These are phyloP conservation scores for Catharanthus roseus DNA, from an alignment of 257 asterid species.

Conservation along the genomic window DNA sequence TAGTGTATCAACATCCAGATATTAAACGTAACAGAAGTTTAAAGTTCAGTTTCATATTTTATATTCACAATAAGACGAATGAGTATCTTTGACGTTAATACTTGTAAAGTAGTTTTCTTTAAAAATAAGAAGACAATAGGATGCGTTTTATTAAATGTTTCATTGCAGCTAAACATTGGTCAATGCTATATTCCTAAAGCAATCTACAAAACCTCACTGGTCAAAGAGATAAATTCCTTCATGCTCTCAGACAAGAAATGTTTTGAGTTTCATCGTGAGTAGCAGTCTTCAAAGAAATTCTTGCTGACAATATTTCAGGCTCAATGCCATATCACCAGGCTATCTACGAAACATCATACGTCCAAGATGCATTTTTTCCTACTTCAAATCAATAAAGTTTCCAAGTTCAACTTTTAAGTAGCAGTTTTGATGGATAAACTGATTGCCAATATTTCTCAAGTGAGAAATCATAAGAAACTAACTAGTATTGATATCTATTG, in stretches of 20 bases:
- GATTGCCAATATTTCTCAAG: neutral
- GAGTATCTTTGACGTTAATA: conserved; percentile 1
- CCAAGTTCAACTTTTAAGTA: neutral
- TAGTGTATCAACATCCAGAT: neutral
- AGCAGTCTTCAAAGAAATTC: neutral
- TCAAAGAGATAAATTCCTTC: neutral
- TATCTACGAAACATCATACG: too few relatives aligned
- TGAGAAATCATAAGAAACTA: neutral
- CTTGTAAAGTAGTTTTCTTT: neutral
- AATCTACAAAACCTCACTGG: neutral
- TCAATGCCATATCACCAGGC: neutral
- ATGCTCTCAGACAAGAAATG: neutral
- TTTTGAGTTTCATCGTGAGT: neutral
- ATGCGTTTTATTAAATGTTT: neutral
- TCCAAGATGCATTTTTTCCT: neutral
- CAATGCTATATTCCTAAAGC: neutral
- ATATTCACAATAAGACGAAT: neutral
- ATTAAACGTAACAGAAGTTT: neutral
- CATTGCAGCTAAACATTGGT: neutral
- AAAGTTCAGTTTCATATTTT: neutral
- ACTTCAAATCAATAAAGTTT: too few relatives aligned
- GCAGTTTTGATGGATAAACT: neutral
- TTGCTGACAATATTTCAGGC: neutral
- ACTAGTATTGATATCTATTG: neutral
- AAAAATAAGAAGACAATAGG: neutral